These are phyloP conservation scores for Pterulicium gracile DNA, from an alignment of 1,284 basidiomycete genomes.

Conservation along the genomic window DNA sequence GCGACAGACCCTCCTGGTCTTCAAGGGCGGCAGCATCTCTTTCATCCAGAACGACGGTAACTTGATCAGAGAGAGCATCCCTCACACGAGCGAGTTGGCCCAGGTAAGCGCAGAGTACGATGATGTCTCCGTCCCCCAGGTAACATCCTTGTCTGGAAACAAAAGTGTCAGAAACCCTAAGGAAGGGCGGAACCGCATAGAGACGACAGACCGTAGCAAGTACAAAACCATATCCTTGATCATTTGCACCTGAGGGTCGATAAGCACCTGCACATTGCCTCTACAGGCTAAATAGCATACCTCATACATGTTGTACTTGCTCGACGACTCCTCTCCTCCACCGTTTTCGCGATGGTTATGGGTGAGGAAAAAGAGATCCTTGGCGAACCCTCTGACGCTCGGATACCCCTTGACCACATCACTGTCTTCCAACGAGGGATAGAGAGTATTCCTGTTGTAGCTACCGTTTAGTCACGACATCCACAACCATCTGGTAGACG, in stretches of 20 bases:
- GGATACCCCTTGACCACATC: slow-evolving; percentile 37
- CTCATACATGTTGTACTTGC: slow-evolving; percentile 59
- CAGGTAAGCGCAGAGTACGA: slow-evolving; percentile 65
- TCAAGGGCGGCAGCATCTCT: slow-evolving; percentile 50
- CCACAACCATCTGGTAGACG: too few relatives aligned
- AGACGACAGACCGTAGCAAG: slow-evolving; percentile 46
- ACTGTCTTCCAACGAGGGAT: slow-evolving; percentile 49
- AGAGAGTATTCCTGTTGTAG: slow-evolving; percentile 44
- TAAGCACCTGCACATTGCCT: slow-evolving; percentile 2
- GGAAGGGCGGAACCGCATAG: too few relatives aligned
- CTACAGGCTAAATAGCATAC: slow-evolving; percentile 23
- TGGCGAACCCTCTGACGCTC: slow-evolving; percentile 41
- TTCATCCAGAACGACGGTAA: slow-evolving; percentile 59
- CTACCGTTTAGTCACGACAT: too few relatives aligned
- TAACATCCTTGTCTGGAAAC: slow-evolving; percentile 44
- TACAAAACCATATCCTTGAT: slow-evolving; percentile 61
- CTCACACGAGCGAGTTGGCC: slow-evolving; percentile 56
- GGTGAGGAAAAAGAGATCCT: slow-evolving; percentile 49
- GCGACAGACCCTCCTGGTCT: slow-evolving; percentile 31
- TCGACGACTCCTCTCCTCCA: slow-evolving; percentile 42
- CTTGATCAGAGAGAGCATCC: slow-evolving; percentile 33
- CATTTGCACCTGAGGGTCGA: slow-evolving; percentile 49
- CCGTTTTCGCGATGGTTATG: slow-evolving; percentile 45
- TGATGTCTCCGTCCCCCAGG: slow-evolving; percentile 54
- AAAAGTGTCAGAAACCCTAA: too few relatives aligned